phyloP scores from a whole-genome alignment of 371 early-diverging fungal species.

The Mucor circinelloides region DNA sequence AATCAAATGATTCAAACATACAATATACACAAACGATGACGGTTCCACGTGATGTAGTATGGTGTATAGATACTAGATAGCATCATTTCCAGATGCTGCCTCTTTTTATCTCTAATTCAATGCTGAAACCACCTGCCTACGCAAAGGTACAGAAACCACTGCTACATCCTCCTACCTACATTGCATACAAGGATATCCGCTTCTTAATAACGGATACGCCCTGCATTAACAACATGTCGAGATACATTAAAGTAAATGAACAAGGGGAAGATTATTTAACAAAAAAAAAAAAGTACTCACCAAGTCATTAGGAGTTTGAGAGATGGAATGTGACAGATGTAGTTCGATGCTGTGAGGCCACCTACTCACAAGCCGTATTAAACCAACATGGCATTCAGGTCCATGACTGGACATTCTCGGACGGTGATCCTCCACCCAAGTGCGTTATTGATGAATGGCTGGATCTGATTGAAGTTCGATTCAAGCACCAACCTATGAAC shows the following conservation, averaged over 20 bases:
- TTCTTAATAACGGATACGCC: slow-evolving; percentile 89
- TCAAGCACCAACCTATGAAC: slow-evolving; percentile 26
- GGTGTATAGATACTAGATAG: neutral
- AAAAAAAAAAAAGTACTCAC: no score
- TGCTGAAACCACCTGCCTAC: slow-evolving; percentile 23
- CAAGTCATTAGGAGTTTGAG: slow-evolving; percentile 58
- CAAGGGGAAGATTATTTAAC: neutral
- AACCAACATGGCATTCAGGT: slow-evolving; percentile 66
- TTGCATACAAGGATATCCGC: slow-evolving; percentile 52
- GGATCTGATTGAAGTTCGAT: slow-evolving; percentile 55
- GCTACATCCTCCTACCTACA: slow-evolving; percentile 34
- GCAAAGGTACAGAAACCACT: slow-evolving; percentile 15
- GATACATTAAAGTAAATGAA: slow-evolving; percentile 61
- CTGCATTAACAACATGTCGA: slow-evolving; percentile 69
- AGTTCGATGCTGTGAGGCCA: slow-evolving; percentile 88
- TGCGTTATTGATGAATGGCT: slow-evolving; percentile 73
- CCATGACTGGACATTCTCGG: slow-evolving; percentile 79
- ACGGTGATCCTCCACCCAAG: slow-evolving; percentile 75
- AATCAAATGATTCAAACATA: neutral
- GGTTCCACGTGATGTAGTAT: slow-evolving; percentile 11
- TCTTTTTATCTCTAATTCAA: neutral
- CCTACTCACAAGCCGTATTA: slow-evolving; percentile 66
- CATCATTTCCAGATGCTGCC: neutral
- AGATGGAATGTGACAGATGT: slow-evolving; percentile 80
- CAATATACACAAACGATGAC: neutral